These are phyloP conservation scores for Termitomyces sp. DNA, from an alignment of 768 basidiomycete species.

Conservation along the genomic window DNA sequence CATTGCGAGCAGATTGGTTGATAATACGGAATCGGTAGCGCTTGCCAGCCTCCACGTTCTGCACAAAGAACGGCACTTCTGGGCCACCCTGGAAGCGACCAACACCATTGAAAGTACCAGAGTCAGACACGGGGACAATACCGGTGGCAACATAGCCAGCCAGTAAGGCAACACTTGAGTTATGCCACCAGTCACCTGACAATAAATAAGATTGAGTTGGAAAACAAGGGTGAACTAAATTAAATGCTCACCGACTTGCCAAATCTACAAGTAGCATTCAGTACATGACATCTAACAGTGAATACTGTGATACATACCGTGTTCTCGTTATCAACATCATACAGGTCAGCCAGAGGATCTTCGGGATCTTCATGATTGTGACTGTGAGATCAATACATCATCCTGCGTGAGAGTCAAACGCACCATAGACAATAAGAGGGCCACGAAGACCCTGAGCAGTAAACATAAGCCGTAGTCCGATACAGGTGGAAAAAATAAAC, in stretches of 20 bases:
- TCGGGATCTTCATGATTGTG: background rate
- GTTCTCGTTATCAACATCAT: slow-evolving; percentile 14
- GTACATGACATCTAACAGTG: background rate
- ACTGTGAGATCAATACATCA: background rate
- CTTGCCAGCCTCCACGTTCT: slow-evolving; percentile 24
- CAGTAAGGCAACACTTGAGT: slow-evolving; percentile 20
- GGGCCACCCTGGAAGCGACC: slow-evolving; percentile 40
- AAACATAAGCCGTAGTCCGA: background rate
- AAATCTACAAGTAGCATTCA: slow-evolving; percentile 7
- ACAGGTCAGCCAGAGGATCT: slow-evolving; percentile 12
- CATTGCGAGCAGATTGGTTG: slow-evolving; percentile 40
- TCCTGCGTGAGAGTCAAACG: background rate
- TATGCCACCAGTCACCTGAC: slow-evolving; percentile 40
- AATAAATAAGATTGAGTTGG: background rate
- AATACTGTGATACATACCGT: slow-evolving; percentile 4
- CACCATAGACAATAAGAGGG: slow-evolving; percentile 22
- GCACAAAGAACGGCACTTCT: slow-evolving; percentile 26
- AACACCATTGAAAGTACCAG: slow-evolving; percentile 41
- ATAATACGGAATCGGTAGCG: slow-evolving; percentile 53
- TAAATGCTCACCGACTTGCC: slow-evolving; percentile 15
- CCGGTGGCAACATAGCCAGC: slow-evolving; percentile 19
- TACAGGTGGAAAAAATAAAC: background rate
- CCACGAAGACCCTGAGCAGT: slow-evolving; percentile 16
- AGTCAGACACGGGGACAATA: slow-evolving; percentile 26
- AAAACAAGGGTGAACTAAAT: background rate